A percentile compares a stretch with the other conserved stretches of the same genome.
Evolutionary conservation across 73 alveolate species (phyloP).

Genomic region (Tetrahymena borealis): DNA sequence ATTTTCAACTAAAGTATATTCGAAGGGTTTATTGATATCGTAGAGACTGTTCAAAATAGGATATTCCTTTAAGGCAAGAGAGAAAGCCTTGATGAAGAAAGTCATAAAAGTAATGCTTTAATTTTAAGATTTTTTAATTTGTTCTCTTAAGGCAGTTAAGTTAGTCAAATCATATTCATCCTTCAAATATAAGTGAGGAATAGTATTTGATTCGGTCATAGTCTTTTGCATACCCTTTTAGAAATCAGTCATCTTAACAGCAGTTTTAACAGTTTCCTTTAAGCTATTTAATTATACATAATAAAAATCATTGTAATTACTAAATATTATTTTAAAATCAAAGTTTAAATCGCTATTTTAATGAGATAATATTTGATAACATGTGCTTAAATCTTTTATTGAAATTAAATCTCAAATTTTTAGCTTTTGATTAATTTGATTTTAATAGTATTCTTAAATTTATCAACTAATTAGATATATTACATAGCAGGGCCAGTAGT

Average conservation of each 20-base stretch:
- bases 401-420: neutral
- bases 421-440: neutral
- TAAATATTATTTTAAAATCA: too few species aligned
- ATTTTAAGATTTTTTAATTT: constrained; percentile 48
- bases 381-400: too few species aligned
- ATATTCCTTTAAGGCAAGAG: constrained; percentile 55
- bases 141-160: constrained; percentile 52
- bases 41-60: constrained; percentile 63
- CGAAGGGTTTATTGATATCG: constrained; percentile 51
- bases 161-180: constrained; percentile 69
- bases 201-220: constrained; percentile 64
- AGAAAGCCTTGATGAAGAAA: constrained; percentile 69
- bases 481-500: neutral
- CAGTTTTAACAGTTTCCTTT: constrained; percentile 6
- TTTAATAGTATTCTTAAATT: neutral
- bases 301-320: too few species aligned
- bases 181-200: constrained; percentile 68
- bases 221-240: constrained; percentile 74
- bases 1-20: constrained; percentile 56
- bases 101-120: constrained; percentile 66
- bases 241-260: constrained; percentile 58
- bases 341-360: too few species aligned
- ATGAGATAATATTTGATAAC: too few species aligned
- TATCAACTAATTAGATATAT: too few species aligned
- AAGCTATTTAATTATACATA: neutral